Evolutionary conservation across 768 basidiomycete species (phyloP).

Genomic region (Boletus edulis): DNA sequence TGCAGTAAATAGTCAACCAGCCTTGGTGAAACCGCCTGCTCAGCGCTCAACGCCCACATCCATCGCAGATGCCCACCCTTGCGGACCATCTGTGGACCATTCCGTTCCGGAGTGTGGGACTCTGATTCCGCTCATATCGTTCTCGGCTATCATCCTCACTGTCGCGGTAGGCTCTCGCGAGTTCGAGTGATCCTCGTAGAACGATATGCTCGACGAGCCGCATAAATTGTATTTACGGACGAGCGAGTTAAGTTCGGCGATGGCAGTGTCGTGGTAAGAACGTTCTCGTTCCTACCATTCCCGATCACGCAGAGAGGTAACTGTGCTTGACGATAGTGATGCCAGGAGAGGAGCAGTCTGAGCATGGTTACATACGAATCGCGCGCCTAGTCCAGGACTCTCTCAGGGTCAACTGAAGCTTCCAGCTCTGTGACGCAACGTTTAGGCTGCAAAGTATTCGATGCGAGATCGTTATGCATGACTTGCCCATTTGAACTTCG

Average conservation of each 20-base stretch:
- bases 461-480: conserved; percentile 17
- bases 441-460: conserved; percentile 1
- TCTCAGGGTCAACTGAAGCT: conserved; percentile 51
- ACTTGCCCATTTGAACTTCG: conserved; percentile 65
- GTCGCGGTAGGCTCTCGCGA: conserved; percentile 51
- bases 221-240: conserved; percentile 82
- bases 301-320: conserved; percentile 51
- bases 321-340: conserved; percentile 29
- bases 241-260: conserved; percentile 70
- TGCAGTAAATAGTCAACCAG: not conserved
- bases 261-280: conserved; percentile 63
- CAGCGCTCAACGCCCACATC: conserved; percentile 17
- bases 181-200: too few relatives aligned
- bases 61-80: conserved; percentile 15
- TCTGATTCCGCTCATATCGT: not conserved
- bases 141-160: conserved; percentile 51
- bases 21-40: conserved; percentile 6
- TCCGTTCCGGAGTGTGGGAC: conserved; percentile 1
- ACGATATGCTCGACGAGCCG: conserved; percentile 66
- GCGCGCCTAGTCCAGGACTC: conserved; percentile 77
- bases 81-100: not conserved
- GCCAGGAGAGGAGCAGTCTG: conserved; percentile 38
- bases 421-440: conserved; percentile 58
- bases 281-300: conserved; percentile 71
- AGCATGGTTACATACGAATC: conserved; percentile 54